Evolutionary conservation across 2,329 filamentous ascomycete species (phyloP), one percentile per base, ranked within the genome.

Genomic region (Fusarium ambrosium): DNA sequence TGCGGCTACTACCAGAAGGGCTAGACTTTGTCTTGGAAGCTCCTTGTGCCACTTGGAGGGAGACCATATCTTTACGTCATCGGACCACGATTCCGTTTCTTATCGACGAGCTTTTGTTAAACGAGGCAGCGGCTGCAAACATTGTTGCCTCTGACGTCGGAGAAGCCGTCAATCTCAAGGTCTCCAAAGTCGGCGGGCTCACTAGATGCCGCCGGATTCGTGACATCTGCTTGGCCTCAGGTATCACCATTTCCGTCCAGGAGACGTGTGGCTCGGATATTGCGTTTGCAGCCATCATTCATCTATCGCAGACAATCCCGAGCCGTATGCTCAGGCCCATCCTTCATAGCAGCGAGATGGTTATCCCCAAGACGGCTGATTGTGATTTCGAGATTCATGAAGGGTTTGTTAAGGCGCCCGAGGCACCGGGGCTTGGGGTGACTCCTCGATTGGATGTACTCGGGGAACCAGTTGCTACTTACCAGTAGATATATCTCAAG

Each of bases 11-110:
- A 7, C 68, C 68, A 9, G 43, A 55, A 13, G 68, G 61, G 1
- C 24, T 70, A 4, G 68, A 70, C 24, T 68, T 70, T 39, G 64
- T 67, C 34, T 43, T 64, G 6, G 68, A 70, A 39, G 68, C 68
- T 4, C 68, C 68, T 16, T 70, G 68, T 36, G 51, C 64, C 4
- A 68, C 61, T 7, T 67, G 18, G 14, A 36, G 64, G 22, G 68
- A 70, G 37, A 55, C 27, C 2, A 14, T 62, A 1, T 68, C 68
- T 11, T 45, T 70, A 2, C 68, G 64, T 6, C 65, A n/a, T 8
- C 36, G 68, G 22, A 68, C 37, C 13, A 64, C 27, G 8, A 36
- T 70, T n/a, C 64, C 68, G 20, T 61, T 70, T 36, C 61, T 70
- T 6, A 59, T 64, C n/a, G 68, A 70, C 18, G 68, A 70, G 16